Evolutionary conservation across 208 protist species (phyloP), one percentile per base, ranked within the genome.

Genomic region (Acanthamoeba castellanii): DNA sequence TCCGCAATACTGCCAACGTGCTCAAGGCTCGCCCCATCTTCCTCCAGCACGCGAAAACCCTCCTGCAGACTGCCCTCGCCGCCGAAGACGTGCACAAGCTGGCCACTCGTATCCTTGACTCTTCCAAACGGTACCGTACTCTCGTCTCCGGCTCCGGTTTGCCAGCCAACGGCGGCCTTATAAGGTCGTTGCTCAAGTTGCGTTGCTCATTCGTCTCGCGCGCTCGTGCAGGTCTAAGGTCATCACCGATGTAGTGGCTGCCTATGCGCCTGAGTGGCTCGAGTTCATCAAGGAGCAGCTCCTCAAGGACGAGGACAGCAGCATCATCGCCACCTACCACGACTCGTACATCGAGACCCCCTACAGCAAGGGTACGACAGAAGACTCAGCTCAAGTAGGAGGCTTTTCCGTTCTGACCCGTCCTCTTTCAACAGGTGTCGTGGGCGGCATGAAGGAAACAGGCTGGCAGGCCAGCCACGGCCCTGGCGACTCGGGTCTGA

Each of bases 401-500:
- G 74, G 42, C 27, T 25, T 85, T n/a, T 52, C 45, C 45, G 45
- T 47, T 16, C 30, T 59, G 22, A 20, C 81, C 59, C 16, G 37
- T 89, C 11, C 42, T 25, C 70, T 13, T 25, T 78, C 70, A 9
- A 13, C 34, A 78, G 70, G 70, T 14, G 70, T 78, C 32, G 34
- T 89, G 18, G 81, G 47, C 27, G 87, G 87, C n/a, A 92, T 92
- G 87, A 92, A 92, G 87, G 87, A 92, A 50, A 74, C 61, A 20
- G 87, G 87, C 52, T 92, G 87, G 87, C 87, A 92, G 47, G 87
- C 87, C 32, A 92, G 87, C 87, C 87, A 92, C 61, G 87, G 87
- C 18, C 87, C 87, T 16, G 87, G 87, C 87, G 87, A 34, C 42
- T 59, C 42, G 27, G 87, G 87, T 37, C 64, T 92, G 18, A 92